Percentiles rank a stretch among this genome's conserved stretches.
Evolutionary conservation across 306 rosid species (phyloP).

Genomic region (Corylus heterophylla): DNA sequence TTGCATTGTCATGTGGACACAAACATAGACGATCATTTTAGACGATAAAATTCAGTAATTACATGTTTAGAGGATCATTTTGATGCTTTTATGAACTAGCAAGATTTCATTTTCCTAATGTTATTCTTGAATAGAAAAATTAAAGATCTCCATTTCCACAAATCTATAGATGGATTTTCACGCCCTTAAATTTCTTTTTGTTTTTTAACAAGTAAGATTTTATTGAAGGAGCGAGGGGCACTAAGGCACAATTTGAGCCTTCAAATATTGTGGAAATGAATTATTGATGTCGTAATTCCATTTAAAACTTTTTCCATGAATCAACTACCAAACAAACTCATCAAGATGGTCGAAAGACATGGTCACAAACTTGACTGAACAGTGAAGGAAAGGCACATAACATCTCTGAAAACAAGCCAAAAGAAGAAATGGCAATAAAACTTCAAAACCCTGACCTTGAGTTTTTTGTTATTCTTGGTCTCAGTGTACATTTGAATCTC

Average conservation of each 20-base stretch:
- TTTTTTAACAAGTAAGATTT: neutral
- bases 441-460: conserved; percentile 60
- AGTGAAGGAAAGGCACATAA: neutral
- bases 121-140: neutral
- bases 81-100: neutral
- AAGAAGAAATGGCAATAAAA: neutral
- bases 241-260: neutral
- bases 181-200: neutral
- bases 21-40: too few species aligned
- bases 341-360: neutral
- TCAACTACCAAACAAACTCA: neutral
- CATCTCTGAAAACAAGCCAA: conserved; percentile 8
- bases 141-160: neutral
- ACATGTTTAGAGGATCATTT: too few species aligned
- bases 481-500: conserved; percentile 99
- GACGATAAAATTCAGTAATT: too few species aligned
- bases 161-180: neutral
- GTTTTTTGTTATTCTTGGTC: conserved; percentile 96
- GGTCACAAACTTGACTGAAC: neutral
- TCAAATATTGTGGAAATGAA: neutral
- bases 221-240: neutral
- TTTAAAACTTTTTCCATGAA: neutral
- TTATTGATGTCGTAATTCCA: neutral
- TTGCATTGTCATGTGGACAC: too few species aligned
- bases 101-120: neutral